Evolutionary conservation across 805 yeast species (phyloP).

Genomic region (Saccharomycodes ludwigii): DNA sequence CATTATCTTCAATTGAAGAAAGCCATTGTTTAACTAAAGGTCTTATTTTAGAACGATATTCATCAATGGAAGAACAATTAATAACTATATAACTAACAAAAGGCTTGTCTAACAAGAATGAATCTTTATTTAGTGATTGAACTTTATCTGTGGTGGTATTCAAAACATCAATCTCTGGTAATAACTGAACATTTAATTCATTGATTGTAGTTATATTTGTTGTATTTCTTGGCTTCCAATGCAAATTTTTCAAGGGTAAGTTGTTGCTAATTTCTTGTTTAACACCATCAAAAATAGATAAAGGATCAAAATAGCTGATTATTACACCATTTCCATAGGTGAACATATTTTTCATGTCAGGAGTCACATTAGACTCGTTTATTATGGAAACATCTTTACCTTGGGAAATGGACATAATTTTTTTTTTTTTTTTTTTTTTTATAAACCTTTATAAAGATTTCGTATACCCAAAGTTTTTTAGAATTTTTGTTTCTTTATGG

Average conservation of each 20-base stretch:
- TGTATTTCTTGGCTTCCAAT: conserved; percentile 20
- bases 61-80: conserved; percentile 53
- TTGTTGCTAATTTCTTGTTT: conserved; percentile 17
- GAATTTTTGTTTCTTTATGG: too few relatives aligned
- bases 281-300: conserved; percentile 20
- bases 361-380: too few relatives aligned
- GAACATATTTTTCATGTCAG: too few relatives aligned
- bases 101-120: too few relatives aligned
- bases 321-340: conserved; percentile 5
- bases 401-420: too few relatives aligned
- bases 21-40: conserved; percentile 81
- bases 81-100: conserved; percentile 61
- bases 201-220: conserved; percentile 14
- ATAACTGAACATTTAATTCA: conserved; percentile 13
- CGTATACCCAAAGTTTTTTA: too few relatives aligned
- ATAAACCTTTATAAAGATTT: too few relatives aligned
- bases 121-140: conserved; percentile 1
- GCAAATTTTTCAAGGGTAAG: conserved; percentile 20
- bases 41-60: conserved; percentile 66
- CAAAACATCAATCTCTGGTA: conserved; percentile 11
- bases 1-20: conserved; percentile 10
- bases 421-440: too few relatives aligned
- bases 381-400: too few relatives aligned
- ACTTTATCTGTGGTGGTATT: too few relatives aligned
- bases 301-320: conserved; percentile 25